A percentile compares a stretch with the other conserved stretches of the same genome.
phyloP scores from a whole-genome alignment of 306 rosid genomes.

The Cicer yamashitae region DNA sequence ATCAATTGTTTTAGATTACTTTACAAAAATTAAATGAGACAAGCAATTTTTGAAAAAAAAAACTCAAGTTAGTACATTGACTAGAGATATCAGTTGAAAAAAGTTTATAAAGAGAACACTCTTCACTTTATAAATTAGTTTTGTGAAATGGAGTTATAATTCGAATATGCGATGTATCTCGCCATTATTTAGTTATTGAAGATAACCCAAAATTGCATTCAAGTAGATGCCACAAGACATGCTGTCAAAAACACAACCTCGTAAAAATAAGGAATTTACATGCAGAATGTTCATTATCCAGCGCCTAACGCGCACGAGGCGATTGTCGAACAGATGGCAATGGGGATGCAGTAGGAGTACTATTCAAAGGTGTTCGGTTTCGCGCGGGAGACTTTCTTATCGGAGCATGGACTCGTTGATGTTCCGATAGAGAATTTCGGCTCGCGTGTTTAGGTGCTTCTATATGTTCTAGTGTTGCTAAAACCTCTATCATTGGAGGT shows the following conservation, averaged over 20 bases:
- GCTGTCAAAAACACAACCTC: conserved; percentile 43
- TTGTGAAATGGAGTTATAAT: too few species aligned
- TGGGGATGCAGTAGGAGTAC: conserved; percentile 67
- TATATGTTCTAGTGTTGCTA: conserved; percentile 69
- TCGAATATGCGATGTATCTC: too few species aligned
- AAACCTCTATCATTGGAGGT: conserved; percentile 81
- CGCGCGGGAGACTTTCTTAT: conserved; percentile 59
- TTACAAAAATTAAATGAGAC: too few species aligned
- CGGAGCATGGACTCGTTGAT: conserved; percentile 44
- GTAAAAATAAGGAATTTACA: conserved; percentile 51
- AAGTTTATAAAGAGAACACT: too few species aligned
- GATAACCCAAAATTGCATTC: conserved; percentile 47
- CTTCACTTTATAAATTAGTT: too few species aligned
- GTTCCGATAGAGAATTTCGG: conserved; percentile 54
- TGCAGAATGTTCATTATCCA: neutral
- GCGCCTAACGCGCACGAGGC: conserved; percentile 47
- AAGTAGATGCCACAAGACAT: conserved; percentile 46
- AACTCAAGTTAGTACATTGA: too few species aligned
- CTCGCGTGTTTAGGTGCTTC: conserved; percentile 61
- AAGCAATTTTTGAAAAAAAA: too few species aligned
- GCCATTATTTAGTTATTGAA: neutral
- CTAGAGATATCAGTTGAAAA: too few species aligned
- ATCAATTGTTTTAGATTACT: too few species aligned
- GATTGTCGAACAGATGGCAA: conserved; percentile 62
- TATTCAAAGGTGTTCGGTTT: conserved; percentile 54